These are phyloP conservation scores for Aciculoconidium aculeatum DNA, from an alignment of 805 yeast genomes.

Conservation along the genomic window DNA sequence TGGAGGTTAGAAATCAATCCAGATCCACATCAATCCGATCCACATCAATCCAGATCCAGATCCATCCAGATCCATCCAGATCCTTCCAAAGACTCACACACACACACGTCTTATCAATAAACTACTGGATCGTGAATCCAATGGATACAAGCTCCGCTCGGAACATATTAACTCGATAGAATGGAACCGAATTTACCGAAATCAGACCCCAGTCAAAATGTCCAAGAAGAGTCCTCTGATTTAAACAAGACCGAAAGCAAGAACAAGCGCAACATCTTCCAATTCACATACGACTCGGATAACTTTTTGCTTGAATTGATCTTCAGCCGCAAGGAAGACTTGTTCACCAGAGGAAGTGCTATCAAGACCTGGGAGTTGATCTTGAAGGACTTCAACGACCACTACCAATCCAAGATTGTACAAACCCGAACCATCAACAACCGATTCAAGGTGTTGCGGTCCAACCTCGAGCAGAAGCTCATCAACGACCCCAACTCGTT, in stretches of 20 bases:
- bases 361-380: slow-evolving; percentile 21
- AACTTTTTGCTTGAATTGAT: slow-evolving; percentile 15
- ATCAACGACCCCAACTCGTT: slow-evolving; percentile 7
- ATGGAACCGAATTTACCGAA: no score
- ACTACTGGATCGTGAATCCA: no score
- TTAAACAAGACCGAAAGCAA: no score
- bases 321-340: slow-evolving; percentile 13
- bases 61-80: no score
- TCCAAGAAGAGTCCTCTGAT: no score
- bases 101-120: no score
- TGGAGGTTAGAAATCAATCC: no score
- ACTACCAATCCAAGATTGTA: slow-evolving; percentile 13
- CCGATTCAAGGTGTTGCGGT: slow-evolving; percentile 16
- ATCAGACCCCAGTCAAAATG: no score
- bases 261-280: slow-evolving; percentile 13
- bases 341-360: slow-evolving; percentile 22
- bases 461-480: slow-evolving; percentile 15
- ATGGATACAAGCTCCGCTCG: not conserved
- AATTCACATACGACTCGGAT: slow-evolving; percentile 22
- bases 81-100: no score
- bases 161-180: no score
- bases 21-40: no score
- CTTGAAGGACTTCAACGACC: slow-evolving; percentile 17
- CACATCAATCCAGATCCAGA: no score
- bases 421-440: slow-evolving; percentile 23